Evolutionary conservation across 2,329 filamentous ascomycete species (phyloP).

Genomic region (Pestalotiopsis sp.): DNA sequence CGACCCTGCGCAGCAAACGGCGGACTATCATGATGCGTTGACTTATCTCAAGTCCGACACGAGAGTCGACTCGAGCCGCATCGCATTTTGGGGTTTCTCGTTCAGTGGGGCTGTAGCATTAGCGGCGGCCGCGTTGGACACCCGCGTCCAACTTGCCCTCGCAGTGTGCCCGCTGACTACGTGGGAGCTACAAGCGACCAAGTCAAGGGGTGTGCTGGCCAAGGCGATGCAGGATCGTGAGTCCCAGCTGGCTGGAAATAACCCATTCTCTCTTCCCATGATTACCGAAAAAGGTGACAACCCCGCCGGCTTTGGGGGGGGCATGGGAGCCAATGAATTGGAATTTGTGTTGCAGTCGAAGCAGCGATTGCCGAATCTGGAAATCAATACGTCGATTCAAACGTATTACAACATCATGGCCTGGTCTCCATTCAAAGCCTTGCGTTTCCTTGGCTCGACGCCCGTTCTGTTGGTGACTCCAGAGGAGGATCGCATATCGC

Average conservation of each 20-base stretch:
- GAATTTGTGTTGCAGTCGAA: background rate
- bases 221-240: background rate
- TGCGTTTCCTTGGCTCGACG: background rate
- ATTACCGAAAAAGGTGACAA: background rate
- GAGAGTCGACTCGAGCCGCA: constrained; percentile 25
- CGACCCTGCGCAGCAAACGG: constrained; percentile 23
- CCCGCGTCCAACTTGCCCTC: constrained; percentile 15
- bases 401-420: background rate
- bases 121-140: constrained; percentile 12
- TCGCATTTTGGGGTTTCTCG: constrained; percentile 13
- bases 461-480: background rate
- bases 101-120: constrained; percentile 12
- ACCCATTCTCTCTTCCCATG: constrained; percentile 4
- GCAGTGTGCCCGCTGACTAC: background rate
- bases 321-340: background rate
- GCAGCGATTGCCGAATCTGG: background rate
- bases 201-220: background rate
- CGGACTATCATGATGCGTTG: constrained; percentile 33
- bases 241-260: background rate
- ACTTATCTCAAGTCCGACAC: constrained; percentile 43
- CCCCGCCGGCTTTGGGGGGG: background rate
- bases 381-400: background rate
- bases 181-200: background rate
- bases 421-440: background rate
- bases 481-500: background rate